Evolutionary conservation across 1,284 basidiomycete species (phyloP).

Genomic region (Agroathelia rolfsii): DNA sequence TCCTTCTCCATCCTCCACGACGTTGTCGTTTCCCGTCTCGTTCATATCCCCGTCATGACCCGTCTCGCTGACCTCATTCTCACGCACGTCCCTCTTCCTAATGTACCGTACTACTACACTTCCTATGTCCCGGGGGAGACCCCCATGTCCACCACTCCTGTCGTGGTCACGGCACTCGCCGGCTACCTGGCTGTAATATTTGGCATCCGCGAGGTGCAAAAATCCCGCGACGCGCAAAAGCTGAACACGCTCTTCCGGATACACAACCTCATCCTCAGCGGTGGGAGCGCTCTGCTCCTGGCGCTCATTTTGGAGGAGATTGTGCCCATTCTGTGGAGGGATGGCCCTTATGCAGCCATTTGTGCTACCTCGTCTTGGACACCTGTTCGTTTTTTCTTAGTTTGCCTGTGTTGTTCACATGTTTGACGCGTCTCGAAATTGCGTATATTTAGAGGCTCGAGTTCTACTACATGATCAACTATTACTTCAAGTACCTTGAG

Average conservation of each 20-base stretch:
- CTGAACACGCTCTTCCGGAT: conserved; percentile 84
- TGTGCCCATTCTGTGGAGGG: conserved; percentile 61
- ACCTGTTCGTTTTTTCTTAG: conserved; percentile 42
- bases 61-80: conserved; percentile 65
- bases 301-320: conserved; percentile 87
- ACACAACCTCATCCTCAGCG: conserved; percentile 85
- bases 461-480: conserved; percentile 97
- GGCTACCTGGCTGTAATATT: conserved; percentile 89
- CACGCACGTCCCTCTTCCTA: conserved; percentile 37
- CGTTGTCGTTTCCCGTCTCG: conserved; percentile 6
- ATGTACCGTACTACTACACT: conserved; percentile 52
- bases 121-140: conserved; percentile 67
- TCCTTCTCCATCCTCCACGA: conserved; percentile 1
- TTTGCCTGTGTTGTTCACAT: conserved; percentile 11
- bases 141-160: conserved; percentile 71
- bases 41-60: conserved; percentile 39
- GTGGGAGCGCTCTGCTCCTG: conserved; percentile 76
- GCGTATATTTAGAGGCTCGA: conserved; percentile 53
- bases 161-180: conserved; percentile 61
- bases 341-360: conserved; percentile 69
- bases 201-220: conserved; percentile 80
- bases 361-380: conserved; percentile 81
- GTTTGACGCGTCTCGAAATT: conserved; percentile 7
- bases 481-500: conserved; percentile 93
- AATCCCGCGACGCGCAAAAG: conserved; percentile 61